Evolutionary conservation across 2,329 filamentous ascomycete species (phyloP), one percentile per base, ranked within the genome.

Genomic region (Paraconiothyrium brasiliense): DNA sequence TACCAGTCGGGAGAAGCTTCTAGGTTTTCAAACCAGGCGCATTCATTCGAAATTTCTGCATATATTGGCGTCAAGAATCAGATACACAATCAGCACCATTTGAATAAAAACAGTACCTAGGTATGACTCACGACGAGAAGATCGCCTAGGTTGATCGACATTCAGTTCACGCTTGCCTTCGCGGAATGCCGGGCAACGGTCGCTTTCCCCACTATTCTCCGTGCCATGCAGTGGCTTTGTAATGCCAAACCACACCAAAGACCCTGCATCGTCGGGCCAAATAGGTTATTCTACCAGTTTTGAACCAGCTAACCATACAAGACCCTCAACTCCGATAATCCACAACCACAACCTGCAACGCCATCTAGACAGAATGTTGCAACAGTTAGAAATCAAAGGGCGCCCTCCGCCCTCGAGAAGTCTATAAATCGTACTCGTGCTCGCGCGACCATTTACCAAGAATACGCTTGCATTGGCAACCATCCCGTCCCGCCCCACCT

Each of bases 281-380:
- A 52, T 14, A 16, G 56, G 56, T 20, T 52, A 46, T 52, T 46
- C 20, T 58, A 51, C 14, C 37, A 52, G 41, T 16, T 22, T 11
- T 20, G 24, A 20, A 7, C n/a, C 24, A n/a, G 14, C 39, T n/a
- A n/a, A 41, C 14, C 16, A 41, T n/a, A 14, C 32, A 39, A 10
- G 16, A 30, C 27, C 1, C 6, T 30, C 6, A 30, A 30, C 27
- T 30, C 27, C 27, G 27, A 30, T 30, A 30, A 6, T 4, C 27
- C 27, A 30, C 27, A 4, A 30, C 27, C 35, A 37, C 35, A 37
- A 10, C 4, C 11, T 9, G 11, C 10, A 37, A 4, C 3, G 14
- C 3, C 10, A 37, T 37, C 27, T 30, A 30, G 27, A 30, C 27
- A 30, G 35, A 37, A 10, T 24, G 9, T 24, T 24, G 7, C 43